These are phyloP conservation scores for Leccinum pseudoinsigne DNA, from an alignment of 1,284 basidiomycete genomes.

Conservation along the genomic window DNA sequence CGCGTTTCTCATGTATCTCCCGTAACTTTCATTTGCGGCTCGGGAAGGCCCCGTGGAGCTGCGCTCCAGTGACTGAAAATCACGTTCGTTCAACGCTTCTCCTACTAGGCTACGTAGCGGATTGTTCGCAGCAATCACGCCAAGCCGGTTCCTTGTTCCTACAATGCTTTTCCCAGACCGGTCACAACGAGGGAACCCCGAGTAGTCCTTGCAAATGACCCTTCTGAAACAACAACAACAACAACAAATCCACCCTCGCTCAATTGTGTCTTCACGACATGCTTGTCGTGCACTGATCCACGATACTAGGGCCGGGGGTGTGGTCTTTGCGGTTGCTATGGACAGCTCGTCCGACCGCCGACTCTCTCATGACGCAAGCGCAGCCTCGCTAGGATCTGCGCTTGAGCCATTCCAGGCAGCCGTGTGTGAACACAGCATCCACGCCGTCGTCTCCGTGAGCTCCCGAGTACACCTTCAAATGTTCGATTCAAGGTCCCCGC, in stretches of 20 bases:
- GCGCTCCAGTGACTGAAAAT: background rate
- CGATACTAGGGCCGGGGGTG: slow-evolving; percentile 1
- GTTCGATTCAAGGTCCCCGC: slow-evolving; percentile 4
- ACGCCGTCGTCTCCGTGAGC: background rate
- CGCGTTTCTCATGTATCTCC: slow-evolving; percentile 14
- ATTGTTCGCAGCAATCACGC: slow-evolving; percentile 1
- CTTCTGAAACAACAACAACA: background rate
- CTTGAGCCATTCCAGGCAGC: background rate
- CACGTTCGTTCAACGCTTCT: background rate
- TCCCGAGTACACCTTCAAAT: background rate
- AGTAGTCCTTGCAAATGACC: background rate
- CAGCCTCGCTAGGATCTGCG: background rate
- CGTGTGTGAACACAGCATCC: background rate
- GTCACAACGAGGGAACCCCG: background rate
- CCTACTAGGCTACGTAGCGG: background rate
- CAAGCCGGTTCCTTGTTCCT: slow-evolving; percentile 6
- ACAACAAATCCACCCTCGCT: background rate
- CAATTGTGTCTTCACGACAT: slow-evolving; percentile 3
- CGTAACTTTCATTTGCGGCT: slow-evolving; percentile 9
- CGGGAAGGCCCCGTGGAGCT: slow-evolving; percentile 3
- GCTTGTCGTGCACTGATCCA: background rate
- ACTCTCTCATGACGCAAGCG: background rate
- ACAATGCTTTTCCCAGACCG: slow-evolving; percentile 6
- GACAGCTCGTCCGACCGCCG: slow-evolving; percentile 1
- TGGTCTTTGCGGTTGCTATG: background rate